Base-by-base conservation (phyloP, 345 rosid genomes). In the Gossypium anomalum region DNA sequence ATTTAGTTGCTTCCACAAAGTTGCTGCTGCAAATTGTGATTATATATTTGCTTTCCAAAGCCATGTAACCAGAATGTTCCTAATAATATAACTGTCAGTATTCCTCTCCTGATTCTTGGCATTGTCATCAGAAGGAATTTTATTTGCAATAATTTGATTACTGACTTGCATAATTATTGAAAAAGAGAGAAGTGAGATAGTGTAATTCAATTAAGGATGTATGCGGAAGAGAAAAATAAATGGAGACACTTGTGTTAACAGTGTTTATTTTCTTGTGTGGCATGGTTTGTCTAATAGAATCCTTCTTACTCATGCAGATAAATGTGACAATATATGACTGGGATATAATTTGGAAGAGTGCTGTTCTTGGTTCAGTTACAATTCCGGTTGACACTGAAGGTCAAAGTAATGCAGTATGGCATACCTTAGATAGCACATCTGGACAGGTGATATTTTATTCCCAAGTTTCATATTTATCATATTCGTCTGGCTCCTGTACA, bases 291-390 rank as follows among this genome's bases (percentile, higher is more conserved):
- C 66, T 34, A 29, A 56, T 34, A 45, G 60, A 41, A 65, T 16
- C 65, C 52, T 53, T 48, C 34, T 38, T 62, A 56, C 63, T 71
- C 66, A 20, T 67, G 53, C 90, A 95, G 99, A 90, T 95, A 75
- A 93, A 82, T 78, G 97, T 93, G 65, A 91, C 98, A 43, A 93
- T 95, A 85, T 93, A 93, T 86, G 99, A 95, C 75, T 95, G 99
- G 99, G 99, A 95, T 83, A 93, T 95, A 75, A 90, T 95, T 77
- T 95, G 99, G 99, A 95, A 93, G 84, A 95, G 99, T 87, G 81
- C 99, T 55, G 86, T 88, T 78, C 97, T 95, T 76, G 98, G 98
- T 83, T 90, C 98, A 34, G 99, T 93, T 74, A 90, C 88, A 77
- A 86, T 95, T 66, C 84, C 83, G 49, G 88, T 95, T 81, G 97